A percentile compares a stretch with the other conserved stretches of the same genome.
Evolutionary conservation across 2,329 filamentous ascomycete genomes (phyloP).

Genomic region (Coleophoma eucalyptorum): DNA sequence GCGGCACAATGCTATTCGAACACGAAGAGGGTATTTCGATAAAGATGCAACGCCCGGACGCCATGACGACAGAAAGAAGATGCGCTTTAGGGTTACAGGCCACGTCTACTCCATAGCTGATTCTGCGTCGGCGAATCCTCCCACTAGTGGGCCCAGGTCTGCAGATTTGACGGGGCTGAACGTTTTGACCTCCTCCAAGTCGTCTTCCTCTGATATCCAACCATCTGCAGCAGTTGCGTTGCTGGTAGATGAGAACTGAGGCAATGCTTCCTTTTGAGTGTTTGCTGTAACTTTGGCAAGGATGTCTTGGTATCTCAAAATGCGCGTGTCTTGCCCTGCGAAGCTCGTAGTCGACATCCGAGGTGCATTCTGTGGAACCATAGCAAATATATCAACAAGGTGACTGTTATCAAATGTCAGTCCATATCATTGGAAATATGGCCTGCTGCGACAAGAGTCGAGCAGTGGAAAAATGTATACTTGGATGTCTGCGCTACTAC

Average conservation of each 20-base stretch:
- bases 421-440: too few species aligned
- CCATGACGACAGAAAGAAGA: constrained; percentile 19
- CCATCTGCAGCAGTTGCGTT: constrained; percentile 27
- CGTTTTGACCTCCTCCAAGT: constrained; percentile 23
- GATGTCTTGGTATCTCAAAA: constrained; percentile 57
- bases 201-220: constrained; percentile 39
- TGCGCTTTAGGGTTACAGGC: constrained; percentile 11
- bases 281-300: constrained; percentile 52
- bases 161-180: constrained; percentile 26
- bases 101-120: constrained; percentile 23
- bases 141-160: constrained; percentile 27
- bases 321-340: constrained; percentile 50
- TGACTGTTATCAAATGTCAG: constrained; percentile 39
- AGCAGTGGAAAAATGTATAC: constrained; percentile 34
- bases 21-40: constrained; percentile 22
- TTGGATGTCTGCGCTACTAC: constrained; percentile 62
- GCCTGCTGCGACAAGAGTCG: neutral
- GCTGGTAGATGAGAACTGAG: constrained; percentile 22
- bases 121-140: constrained; percentile 29
- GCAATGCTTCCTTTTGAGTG: constrained; percentile 35
- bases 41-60: constrained; percentile 21
- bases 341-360: constrained; percentile 33
- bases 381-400: constrained; percentile 66
- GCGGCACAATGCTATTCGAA: constrained; percentile 16
- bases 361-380: constrained; percentile 47